Conservation (phyloP, 805 yeast genomes). For the Wilhelminamyces savonicus region DNA sequence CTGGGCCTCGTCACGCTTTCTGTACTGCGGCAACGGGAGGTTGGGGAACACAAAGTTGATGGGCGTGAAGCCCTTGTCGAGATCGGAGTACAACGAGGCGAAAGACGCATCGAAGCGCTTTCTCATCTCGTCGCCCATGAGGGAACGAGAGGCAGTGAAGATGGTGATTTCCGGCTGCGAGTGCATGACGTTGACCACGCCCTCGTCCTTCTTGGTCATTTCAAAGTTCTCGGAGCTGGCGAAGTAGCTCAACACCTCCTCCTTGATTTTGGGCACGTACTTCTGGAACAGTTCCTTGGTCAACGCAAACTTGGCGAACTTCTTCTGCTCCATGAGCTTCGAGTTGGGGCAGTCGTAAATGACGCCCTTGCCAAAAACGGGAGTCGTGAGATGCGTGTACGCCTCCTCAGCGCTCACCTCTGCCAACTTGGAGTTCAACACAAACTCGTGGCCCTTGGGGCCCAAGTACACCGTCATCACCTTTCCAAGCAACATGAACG, state of each 20-base stretch:
- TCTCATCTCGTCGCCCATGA: slow-evolving; percentile 90
- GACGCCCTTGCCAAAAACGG: slow-evolving; percentile 96
- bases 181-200: slow-evolving; percentile 62
- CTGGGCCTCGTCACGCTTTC: slow-evolving; percentile 85
- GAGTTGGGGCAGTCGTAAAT: slow-evolving; percentile 94
- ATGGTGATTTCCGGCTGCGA: slow-evolving; percentile 94
- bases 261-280: slow-evolving; percentile 84
- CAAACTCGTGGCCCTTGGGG: slow-evolving; percentile 96
- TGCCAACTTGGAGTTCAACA: slow-evolving; percentile 79
- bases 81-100: slow-evolving; percentile 80
- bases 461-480: slow-evolving; percentile 95
- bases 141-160: slow-evolving; percentile 89
- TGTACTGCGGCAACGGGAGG: slow-evolving; percentile 82
- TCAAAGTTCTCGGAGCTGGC: slow-evolving; percentile 44
- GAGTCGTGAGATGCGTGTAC: slow-evolving; percentile 95
- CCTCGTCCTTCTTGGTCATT: slow-evolving; percentile 26
- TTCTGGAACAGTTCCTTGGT: slow-evolving; percentile 75
- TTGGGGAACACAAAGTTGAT: slow-evolving; percentile 92
- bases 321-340: slow-evolving; percentile 96
- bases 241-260: slow-evolving; percentile 70
- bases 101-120: slow-evolving; percentile 72
- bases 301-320: slow-evolving; percentile 86
- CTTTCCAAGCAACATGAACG: slow-evolving; percentile 83
- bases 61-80: slow-evolving; percentile 96
- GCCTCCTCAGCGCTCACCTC: slow-evolving; percentile 97